Percentiles rank a stretch among this genome's conserved stretches.
Evolutionary conservation across 352 stramenopile genomes (phyloP).

Genomic region (Aphanomyces stellatus): DNA sequence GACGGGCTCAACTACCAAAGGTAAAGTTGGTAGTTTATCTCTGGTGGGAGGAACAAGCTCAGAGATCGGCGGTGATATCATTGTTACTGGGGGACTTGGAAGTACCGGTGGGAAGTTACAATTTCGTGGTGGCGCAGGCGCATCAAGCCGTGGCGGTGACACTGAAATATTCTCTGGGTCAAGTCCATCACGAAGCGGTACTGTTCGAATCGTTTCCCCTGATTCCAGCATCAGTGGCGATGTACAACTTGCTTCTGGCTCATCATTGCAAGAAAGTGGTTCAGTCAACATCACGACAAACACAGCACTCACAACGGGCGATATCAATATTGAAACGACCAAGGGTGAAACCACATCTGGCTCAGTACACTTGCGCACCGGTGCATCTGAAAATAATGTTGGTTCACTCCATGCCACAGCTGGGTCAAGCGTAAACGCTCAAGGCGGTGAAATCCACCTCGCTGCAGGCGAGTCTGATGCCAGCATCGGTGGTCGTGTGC

Average conservation of each 20-base stretch:
- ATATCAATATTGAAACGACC: conserved; percentile 27
- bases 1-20: not conserved
- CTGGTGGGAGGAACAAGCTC: not conserved
- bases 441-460: not conserved
- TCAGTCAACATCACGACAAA: conserved; percentile 12
- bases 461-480: not conserved
- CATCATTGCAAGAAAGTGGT: conserved; percentile 19
- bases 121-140: not conserved
- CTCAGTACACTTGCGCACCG: not conserved
- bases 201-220: not conserved
- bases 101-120: not conserved
- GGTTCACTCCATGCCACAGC: not conserved
- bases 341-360: not conserved
- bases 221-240: not conserved
- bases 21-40: not conserved
- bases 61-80: not conserved
- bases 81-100: not conserved
- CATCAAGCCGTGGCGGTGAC: not conserved
- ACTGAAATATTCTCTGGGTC: not conserved
- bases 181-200: not conserved
- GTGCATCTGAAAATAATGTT: not conserved
- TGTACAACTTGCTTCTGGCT: not conserved
- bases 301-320: conserved; percentile 23
- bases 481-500: not conserved
- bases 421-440: not conserved